Base-by-base conservation (phyloP, 352 stramenopile genomes). In the Pythium insidiosum region DNA sequence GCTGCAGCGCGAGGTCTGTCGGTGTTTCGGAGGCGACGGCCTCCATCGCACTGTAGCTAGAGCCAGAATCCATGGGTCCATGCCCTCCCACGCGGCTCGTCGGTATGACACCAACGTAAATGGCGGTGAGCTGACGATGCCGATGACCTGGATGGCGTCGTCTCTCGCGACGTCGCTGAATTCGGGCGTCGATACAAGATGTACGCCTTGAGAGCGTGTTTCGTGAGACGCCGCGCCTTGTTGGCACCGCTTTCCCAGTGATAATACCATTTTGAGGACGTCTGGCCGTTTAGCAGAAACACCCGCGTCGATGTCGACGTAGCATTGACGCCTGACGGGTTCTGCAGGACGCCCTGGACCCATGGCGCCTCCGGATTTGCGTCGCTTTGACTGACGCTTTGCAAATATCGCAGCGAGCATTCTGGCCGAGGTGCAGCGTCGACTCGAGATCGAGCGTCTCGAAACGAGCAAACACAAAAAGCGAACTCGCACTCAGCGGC, bases 31-130 rank as follows among this genome's bases (percentile, higher is more conserved):
- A 38, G 10, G 57, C 51, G 10, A 50, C 33, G 19, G 26, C 46
- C 13, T 35, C 39, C 12, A 64, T 51, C 15, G 33, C 53, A 9
- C 50, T 44, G 34, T 68, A 68, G 47, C 41, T 10, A 44, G 54
- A 34, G 47, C 15, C 19, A n/a, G n/a, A n/a, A 5, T 47, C 38
- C 10, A 44, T 28, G 28, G 29, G 24, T 11, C 47, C 47, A 16
- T 31, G 22, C 2, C 38, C 38, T 54, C 47, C 47, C 38, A 47
- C 5, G 38, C 29, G 4, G 47, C 38, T 4, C 64, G 64, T 28
- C 64, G 64, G 40, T 75, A 68, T 11, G 64, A 75, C 5, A 71
- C 62, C 4, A 75, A 40, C 3, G 64, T 75, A 35, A 75, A 75
- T 7, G 54, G 39, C 4, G 64, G 64, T 26, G 64, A 75, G 10